Evolutionary conservation across 2,329 filamentous ascomycete genomes (phyloP).

Genomic region (Cadophora sp.): DNA sequence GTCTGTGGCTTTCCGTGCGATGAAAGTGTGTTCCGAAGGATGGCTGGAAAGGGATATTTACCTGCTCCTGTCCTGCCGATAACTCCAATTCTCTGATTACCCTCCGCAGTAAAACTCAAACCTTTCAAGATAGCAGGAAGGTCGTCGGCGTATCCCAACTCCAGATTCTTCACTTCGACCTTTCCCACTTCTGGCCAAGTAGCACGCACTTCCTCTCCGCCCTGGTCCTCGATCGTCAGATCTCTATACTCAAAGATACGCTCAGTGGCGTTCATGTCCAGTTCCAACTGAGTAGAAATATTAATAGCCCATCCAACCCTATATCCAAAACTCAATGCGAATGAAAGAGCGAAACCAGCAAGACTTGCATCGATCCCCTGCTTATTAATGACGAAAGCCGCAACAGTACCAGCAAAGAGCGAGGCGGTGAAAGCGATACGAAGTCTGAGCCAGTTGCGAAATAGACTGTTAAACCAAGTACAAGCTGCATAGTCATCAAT

Average conservation of each 20-base stretch:
- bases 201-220: conserved; percentile 65
- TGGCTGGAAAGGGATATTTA: background rate
- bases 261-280: conserved; percentile 80
- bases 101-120: conserved; percentile 67
- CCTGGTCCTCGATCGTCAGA: conserved; percentile 68
- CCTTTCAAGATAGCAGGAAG: conserved; percentile 73
- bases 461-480: conserved; percentile 70
- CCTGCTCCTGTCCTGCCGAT: conserved; percentile 42
- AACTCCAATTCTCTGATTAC: conserved; percentile 57
- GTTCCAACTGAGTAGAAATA: conserved; percentile 70
- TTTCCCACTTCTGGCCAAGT: conserved; percentile 77
- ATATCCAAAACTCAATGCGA: conserved; percentile 71
- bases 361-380: conserved; percentile 69
- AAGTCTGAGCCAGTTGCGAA: conserved; percentile 75
- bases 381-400: conserved; percentile 65
- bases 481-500: conserved; percentile 71
- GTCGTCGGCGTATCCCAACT: conserved; percentile 73
- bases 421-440: conserved; percentile 74
- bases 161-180: conserved; percentile 75
- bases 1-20: background rate
- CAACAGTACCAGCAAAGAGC: conserved; percentile 68
- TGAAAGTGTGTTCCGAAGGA: background rate
- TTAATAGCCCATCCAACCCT: conserved; percentile 54
- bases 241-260: conserved; percentile 76
- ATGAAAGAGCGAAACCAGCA: conserved; percentile 76